phyloP scores from a whole-genome alignment of 1,284 basidiomycete species.

The Volvariella volvacea region DNA sequence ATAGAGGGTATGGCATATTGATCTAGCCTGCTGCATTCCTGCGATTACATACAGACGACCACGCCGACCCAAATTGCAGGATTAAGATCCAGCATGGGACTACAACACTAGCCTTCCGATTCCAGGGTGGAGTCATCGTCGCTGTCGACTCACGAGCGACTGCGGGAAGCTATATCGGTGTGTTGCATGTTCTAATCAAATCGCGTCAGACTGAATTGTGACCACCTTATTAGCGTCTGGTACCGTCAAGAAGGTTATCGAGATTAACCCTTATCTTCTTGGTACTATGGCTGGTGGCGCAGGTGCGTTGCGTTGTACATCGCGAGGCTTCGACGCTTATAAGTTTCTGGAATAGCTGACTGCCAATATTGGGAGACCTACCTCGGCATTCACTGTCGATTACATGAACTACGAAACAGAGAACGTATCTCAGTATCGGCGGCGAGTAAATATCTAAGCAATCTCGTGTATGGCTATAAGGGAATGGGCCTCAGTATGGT shows the following conservation, averaged over 20 bases:
- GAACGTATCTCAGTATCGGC: slow-evolving; percentile 98
- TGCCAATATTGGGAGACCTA: slow-evolving; percentile 99
- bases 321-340: slow-evolving; percentile 7
- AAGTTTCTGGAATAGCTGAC: slow-evolving; percentile 49
- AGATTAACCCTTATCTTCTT: slow-evolving; percentile 97
- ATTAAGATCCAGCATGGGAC: slow-evolving; percentile 99
- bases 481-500: slow-evolving; percentile 99
- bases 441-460: slow-evolving; percentile 95
- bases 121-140: slow-evolving; percentile 95
- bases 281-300: slow-evolving; percentile 99
- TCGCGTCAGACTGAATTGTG: slow-evolving; percentile 3
- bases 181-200: slow-evolving; percentile 16
- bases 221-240: slow-evolving; percentile 62
- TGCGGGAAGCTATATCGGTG: slow-evolving; percentile 94
- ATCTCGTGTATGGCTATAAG: slow-evolving; percentile 97
- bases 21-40: slow-evolving; percentile 84
- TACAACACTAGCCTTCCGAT: slow-evolving; percentile 97
- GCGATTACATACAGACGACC: slow-evolving; percentile 87
- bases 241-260: slow-evolving; percentile 98
- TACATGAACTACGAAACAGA: slow-evolving; percentile 96
- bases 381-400: slow-evolving; percentile 94
- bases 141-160: slow-evolving; percentile 98
- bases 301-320: slow-evolving; percentile 43
- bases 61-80: slow-evolving; percentile 85
- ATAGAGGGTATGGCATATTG: slow-evolving; percentile 2